Evolutionary conservation across 2,329 filamentous ascomycete genomes (phyloP).

Genomic region (Penicillium sp.): DNA sequence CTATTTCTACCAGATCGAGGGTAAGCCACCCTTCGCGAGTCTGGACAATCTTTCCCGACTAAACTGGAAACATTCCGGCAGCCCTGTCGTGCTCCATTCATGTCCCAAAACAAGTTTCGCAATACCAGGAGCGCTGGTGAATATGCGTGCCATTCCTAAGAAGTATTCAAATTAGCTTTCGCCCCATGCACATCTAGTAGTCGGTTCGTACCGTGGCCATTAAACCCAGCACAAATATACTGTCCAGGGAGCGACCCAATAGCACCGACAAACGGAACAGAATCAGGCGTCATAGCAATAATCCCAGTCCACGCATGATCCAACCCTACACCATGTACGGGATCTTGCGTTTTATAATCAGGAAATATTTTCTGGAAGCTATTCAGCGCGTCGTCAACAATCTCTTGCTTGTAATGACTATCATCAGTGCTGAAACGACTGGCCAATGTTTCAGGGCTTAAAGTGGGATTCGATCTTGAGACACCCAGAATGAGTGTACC

Average conservation of each 20-base stretch:
- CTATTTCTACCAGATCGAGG: conserved; percentile 20
- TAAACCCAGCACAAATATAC: conserved; percentile 53
- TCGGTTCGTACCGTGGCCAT: conserved; percentile 43
- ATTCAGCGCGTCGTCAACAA: conserved; percentile 38
- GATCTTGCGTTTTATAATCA: conserved; percentile 7
- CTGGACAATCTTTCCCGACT: conserved; percentile 25
- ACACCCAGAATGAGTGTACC: conserved; percentile 47
- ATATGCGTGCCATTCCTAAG: conserved; percentile 46
- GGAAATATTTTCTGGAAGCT: conserved; percentile 41
- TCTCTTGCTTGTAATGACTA: conserved; percentile 40
- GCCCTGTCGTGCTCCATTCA: conserved; percentile 40
- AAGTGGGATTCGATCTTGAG: conserved; percentile 43
- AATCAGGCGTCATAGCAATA: conserved; percentile 50
- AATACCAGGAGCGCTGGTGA: conserved; percentile 48
- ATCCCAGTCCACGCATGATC: conserved; percentile 51
- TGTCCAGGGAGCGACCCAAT: conserved; percentile 45
- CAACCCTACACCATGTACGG: conserved; percentile 44
- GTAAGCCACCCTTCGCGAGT: conserved; percentile 12
- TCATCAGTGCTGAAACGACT: conserved; percentile 42
- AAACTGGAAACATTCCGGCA: conserved; percentile 40
- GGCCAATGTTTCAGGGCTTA: conserved; percentile 32
- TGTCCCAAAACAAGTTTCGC: conserved; percentile 44
- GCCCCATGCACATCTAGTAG: background rate
- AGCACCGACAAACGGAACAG: conserved; percentile 48
- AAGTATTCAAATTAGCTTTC: background rate